Evolutionary conservation across 108 stramenopile species (phyloP), one percentile per base, ranked within the genome.

Genomic region (Nannochloropsis granulata): DNA sequence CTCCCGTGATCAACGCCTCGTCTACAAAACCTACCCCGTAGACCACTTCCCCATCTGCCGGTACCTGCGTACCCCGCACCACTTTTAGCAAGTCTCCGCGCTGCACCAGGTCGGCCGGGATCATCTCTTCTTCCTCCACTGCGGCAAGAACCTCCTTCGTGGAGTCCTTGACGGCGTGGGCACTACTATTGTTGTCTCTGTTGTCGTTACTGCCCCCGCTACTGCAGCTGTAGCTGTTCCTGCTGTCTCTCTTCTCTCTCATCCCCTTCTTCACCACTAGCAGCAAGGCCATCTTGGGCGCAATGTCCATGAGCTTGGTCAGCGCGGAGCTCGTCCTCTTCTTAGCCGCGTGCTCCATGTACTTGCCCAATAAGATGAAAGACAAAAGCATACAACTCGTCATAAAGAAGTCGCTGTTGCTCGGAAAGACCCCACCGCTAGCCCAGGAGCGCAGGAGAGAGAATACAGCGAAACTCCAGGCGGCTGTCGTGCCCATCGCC

Each of bases 1-100:
- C 98, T 16, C 98, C 98, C 0, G 96, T 95, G 42, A 98, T 90
- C 83, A 94, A 94, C 25, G 92, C 92, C 86, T 97, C 96, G 90
- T 98, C 96, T n/a, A 96, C 91, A 12, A 90, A 82, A 12, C 92
- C 93, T 8, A 83, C 87, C 26, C 98, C 97, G 44, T 91, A 91
- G 11, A 95, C 82, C 24, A 99, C 92, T 19, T 93, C 85, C 12
- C 97, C 97, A 86, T 99, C 98, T 13, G 94, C 93, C 0, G 96
- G 95, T 34, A 99, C 90, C 85, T 96, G 95, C 81, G 95, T 94
- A 13, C 97, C 97, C 25, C 94, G 94, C 43, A 92, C 87, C 13
- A 98, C 95, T 78, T 93, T 93, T 25, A 96, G 89, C 23, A 93
- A 45, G 56, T 93, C 91, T 25, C 96, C 97, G 3, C 93, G 86